phyloP scores from a whole-genome alignment of 2,329 filamentous ascomycete species.

The Blastomyces emzantsi region DNA sequence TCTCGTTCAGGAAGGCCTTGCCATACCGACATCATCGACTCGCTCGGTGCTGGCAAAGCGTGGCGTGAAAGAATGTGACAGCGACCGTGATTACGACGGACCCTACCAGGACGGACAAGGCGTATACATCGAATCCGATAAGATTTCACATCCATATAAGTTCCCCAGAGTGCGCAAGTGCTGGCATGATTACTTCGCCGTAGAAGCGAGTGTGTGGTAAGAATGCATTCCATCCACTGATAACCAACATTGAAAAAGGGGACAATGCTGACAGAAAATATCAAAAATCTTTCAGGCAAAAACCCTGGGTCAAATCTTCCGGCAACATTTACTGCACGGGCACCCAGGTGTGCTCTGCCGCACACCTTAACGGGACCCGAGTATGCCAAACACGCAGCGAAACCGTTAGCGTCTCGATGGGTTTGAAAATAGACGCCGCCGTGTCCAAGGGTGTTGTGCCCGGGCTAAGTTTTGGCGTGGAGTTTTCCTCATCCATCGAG shows the following conservation, averaged over 20 bases:
- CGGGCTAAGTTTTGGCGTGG: background rate
- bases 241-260: background rate
- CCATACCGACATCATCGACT: background rate
- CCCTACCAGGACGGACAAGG: slow-evolving; percentile 5
- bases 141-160: slow-evolving; percentile 1
- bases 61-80: slow-evolving; percentile 3
- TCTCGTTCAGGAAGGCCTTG: background rate
- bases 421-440: background rate
- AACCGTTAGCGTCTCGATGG: slow-evolving; percentile 1
- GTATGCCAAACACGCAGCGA: slow-evolving; percentile 3
- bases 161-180: slow-evolving; percentile 4
- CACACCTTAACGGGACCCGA: slow-evolving; percentile 1
- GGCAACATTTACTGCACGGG: slow-evolving; percentile 7
- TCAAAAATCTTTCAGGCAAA: background rate
- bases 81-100: background rate
- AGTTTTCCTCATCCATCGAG: background rate
- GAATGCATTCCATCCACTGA: background rate
- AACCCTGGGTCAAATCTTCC: slow-evolving; percentile 1
- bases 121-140: slow-evolving; percentile 3
- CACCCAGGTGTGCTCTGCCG: background rate
- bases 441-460: background rate
- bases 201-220: slow-evolving; percentile 4
- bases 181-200: slow-evolving; percentile 5
- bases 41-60: background rate
- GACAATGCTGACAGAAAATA: background rate